Base-by-base conservation (phyloP, 257 asterid genomes). In the Nicotiana otophora region DNA sequence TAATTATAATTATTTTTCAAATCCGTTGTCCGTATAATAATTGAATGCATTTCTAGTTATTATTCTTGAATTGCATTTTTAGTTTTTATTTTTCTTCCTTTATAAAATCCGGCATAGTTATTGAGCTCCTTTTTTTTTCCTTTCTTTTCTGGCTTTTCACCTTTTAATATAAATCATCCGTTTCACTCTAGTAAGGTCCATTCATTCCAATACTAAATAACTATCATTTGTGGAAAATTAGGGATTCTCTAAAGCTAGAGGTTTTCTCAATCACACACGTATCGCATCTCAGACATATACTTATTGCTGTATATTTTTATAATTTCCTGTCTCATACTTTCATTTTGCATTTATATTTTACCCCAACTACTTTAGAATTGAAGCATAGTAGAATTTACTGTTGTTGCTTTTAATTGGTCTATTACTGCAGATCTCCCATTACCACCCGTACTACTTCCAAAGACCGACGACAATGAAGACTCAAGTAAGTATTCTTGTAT, bases 381-480 rank as follows among this genome's bases (percentile, higher is more conserved):
- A 48, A 7, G 16, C 42, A 14, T 1, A 14, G 62, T 72, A 72
- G 39, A 23, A 72, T 72, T 12, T 72, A 23, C 58, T 11, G 58
- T n/a, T 72, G 20, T 7, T 72, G 12, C 39, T 46, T 46, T 67
- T 5, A 26, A 20, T 28, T 69, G 51, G n/a, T 58, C 23, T 74
- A 31, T 85, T 39, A 75, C 66, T 69, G 23, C 90, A 93, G 97
- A 92, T 87, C 97, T 91, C 83, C 89, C 89, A 15, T 84, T 92
- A 74, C 95, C 97, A 5, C 92, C 94, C 15, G 87, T 91, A 34
- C 86, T 89, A 81, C 90, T 81, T 83, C 85, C 97, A 48, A 87
- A 92, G 83, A 88, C 90, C 1, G 97, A 92, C 72, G 97, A 93
- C 64, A 58, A 90, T 72, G 97, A 92, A 81, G 97, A 93, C 66